These are phyloP conservation scores for Penicillium sp. DNA, from an alignment of 2,329 filamentous ascomycete species.

Conservation along the genomic window DNA sequence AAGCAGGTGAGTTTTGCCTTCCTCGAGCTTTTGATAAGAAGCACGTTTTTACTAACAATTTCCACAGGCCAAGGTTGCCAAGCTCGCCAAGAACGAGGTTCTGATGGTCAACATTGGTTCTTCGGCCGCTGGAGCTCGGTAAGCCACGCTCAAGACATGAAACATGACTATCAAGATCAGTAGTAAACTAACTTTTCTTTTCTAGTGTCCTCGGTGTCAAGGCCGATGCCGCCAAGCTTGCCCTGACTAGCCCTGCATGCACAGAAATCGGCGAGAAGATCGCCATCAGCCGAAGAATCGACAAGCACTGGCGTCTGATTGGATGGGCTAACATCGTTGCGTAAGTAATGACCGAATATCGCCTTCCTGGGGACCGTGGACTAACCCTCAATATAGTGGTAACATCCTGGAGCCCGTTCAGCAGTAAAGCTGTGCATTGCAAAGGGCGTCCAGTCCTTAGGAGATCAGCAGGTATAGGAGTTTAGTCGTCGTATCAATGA, in stretches of 20 bases:
- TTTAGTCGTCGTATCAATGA: neutral
- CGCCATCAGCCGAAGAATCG: conserved; percentile 90
- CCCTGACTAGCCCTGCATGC: conserved; percentile 89
- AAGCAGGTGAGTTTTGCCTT: conserved; percentile 62
- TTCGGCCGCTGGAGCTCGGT: conserved; percentile 69
- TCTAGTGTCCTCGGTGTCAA: conserved; percentile 85
- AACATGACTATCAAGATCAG: neutral
- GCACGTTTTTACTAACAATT: neutral
- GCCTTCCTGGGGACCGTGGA: neutral
- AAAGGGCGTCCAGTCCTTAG: conserved; percentile 18
- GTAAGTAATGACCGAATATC: conserved; percentile 35
- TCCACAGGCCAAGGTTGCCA: conserved; percentile 80
- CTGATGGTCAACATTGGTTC: conserved; percentile 99
- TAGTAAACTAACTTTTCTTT: neutral
- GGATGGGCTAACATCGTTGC: conserved; percentile 80
- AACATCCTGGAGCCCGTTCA: conserved; percentile 49
- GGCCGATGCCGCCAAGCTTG: conserved; percentile 94
- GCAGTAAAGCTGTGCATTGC: conserved; percentile 31
- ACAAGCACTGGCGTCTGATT: conserved; percentile 98
- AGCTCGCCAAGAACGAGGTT: conserved; percentile 97
- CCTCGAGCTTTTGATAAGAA: neutral
- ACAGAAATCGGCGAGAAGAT: conserved; percentile 99
- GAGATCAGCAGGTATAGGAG: conserved; percentile 7
- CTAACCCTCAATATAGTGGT: conserved; percentile 31
- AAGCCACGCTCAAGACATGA: neutral